Evolutionary conservation across 2,329 filamentous ascomycete genomes (phyloP), one percentile per base, ranked within the genome.

Genomic region (Tolypocladium pustulatum): DNA sequence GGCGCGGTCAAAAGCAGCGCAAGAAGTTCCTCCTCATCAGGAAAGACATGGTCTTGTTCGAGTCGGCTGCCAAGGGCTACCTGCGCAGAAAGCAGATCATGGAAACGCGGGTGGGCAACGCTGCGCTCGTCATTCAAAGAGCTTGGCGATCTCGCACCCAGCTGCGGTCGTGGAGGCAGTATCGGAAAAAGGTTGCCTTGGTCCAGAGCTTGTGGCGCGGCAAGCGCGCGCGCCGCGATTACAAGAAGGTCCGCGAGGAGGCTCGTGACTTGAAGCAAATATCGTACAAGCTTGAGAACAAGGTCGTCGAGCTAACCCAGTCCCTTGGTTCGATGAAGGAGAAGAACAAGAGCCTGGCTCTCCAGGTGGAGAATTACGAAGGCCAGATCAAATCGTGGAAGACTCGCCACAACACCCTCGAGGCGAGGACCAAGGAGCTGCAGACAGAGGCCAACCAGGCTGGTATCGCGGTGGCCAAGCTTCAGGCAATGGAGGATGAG

Each of bases 231-330:
- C 86, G 94, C 64, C 84, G 81, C 65, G 86, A 84, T 55, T 99
- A 99, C 81, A 97, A 96, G 84, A 85, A 80, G 66, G 78, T 96
- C 61, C 90, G 94, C 65, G 92, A 97, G 75, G 94, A 99, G 75
- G 94, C 94, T 64, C 89, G 94, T 70, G 95, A 99, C 78, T 84
- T 99, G 72, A 97, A 97, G 81, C 93, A 97, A 75, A 99, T 99
- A 66, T 97, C 94, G 2, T 99, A 99, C 81, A 97, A 96, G 80
- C 80, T 99, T 67, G 94, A 99, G 75, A 97, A 99, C 82, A 99
- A 99, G 85, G 94, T 99, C 62, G 91, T 99, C 62, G 94, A 99
- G 77, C 83, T 99, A 68, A 99, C 94, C 1, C 94, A 99, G 73
- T 90, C 88, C 55, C 76, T 99, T 66, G 92, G 94, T 64, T 87